phyloP scores from a whole-genome alignment of 148 eudicot species.

The Euryodendron excelsum region DNA sequence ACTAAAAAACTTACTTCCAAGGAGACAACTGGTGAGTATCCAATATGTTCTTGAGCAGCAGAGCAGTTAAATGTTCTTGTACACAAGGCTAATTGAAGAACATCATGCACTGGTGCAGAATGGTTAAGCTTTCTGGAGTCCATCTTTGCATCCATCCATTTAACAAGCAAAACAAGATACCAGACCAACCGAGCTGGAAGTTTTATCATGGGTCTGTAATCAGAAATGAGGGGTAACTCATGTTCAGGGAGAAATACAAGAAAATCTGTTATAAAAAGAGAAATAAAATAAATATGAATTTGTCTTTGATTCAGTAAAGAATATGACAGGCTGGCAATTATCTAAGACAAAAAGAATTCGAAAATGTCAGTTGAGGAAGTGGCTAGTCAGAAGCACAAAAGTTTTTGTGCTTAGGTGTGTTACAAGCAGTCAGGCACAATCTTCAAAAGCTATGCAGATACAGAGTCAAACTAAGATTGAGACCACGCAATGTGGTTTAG shows the following conservation, averaged over 20 bases:
- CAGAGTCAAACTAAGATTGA: not conserved
- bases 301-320: not conserved
- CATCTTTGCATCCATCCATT: slow-evolving; percentile 55
- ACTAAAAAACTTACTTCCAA: slow-evolving; percentile 53
- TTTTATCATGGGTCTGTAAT: slow-evolving; percentile 69
- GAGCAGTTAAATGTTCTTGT: slow-evolving; percentile 73
- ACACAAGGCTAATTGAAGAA: slow-evolving; percentile 53
- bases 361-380: not conserved
- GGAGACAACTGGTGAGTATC: slow-evolving; percentile 75
- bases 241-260: not conserved
- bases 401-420: not conserved
- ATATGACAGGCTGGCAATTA: not conserved
- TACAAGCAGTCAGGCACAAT: not conserved
- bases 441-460: not conserved
- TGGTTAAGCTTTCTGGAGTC: slow-evolving; percentile 41
- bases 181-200: slow-evolving; percentile 51
- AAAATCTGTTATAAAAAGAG: not conserved
- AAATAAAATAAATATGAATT: not conserved
- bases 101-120: slow-evolving; percentile 35
- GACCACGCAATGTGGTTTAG: not conserved
- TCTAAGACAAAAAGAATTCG: not conserved
- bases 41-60: slow-evolving; percentile 68
- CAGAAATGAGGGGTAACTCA: slow-evolving; percentile 13
- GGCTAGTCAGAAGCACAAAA: not conserved
- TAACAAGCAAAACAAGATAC: slow-evolving; percentile 40